phyloP scores from a whole-genome alignment of 1,284 basidiomycete genomes.

The Ustilago sp. region DNA sequence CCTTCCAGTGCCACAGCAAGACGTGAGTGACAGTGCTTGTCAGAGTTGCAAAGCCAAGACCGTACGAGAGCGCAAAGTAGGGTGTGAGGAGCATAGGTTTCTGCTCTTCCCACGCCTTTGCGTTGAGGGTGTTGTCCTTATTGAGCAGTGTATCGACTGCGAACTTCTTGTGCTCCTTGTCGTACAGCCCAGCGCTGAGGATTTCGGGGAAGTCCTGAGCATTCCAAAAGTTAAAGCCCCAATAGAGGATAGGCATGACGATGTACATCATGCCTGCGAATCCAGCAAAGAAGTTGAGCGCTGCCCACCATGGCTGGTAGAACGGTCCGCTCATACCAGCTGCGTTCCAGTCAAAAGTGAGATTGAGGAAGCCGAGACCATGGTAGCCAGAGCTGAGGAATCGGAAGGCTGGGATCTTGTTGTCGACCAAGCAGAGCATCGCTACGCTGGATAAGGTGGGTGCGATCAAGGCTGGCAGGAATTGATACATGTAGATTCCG shows the following conservation, averaged over 20 bases:
- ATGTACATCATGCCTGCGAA: constrained; percentile 71
- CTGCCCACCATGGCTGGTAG: constrained; percentile 73
- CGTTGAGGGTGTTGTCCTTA: constrained; percentile 71
- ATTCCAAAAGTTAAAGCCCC: constrained; percentile 71
- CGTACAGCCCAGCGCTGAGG: constrained; percentile 71
- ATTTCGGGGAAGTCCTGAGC: constrained; percentile 68
- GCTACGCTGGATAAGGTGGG: constrained; percentile 72
- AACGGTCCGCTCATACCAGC: constrained; percentile 71
- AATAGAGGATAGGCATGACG: constrained; percentile 71
- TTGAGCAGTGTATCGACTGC: constrained; percentile 58
- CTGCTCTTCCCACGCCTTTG: constrained; percentile 68
- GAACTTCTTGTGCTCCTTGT: constrained; percentile 55
- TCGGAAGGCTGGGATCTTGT: constrained; percentile 70
- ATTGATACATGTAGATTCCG: constrained; percentile 71
- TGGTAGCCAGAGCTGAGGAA: constrained; percentile 72
- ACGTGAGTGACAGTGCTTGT: constrained; percentile 73
- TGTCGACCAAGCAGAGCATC: constrained; percentile 72
- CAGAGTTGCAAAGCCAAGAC: constrained; percentile 72
- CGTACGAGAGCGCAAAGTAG: constrained; percentile 71
- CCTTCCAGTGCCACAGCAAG: constrained; percentile 72
- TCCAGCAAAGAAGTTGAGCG: constrained; percentile 68
- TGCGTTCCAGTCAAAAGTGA: constrained; percentile 73
- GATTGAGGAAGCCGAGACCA: constrained; percentile 72
- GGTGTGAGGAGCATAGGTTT: constrained; percentile 72
- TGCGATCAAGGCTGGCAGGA: constrained; percentile 72